Evolutionary conservation across 257 asterid genomes (phyloP), one percentile per base, ranked within the genome.

Genomic region (Solanum gandarillasii): DNA sequence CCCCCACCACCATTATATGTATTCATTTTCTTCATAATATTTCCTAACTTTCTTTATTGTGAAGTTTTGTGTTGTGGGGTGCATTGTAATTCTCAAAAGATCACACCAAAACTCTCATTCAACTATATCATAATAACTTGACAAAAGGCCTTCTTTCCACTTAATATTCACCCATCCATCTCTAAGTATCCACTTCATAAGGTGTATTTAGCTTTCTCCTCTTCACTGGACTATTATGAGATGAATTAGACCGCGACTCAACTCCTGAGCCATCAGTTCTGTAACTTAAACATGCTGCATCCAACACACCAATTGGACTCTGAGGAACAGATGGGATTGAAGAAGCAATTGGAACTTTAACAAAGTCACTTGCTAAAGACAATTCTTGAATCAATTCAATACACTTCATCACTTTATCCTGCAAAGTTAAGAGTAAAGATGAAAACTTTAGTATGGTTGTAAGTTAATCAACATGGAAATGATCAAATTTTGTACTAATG

Each of bases 261-360:
- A 87, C 90, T 79, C 88, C 85, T 32, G 88, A 73, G 29, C 87
- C 92, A 71, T 92, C 94, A 71, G 87, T 89, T 88, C 52, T 85
- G 83, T 83, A 92, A 87, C 94, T 89, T 87, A 90, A 86, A 85
- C 93, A 90, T 25, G 91, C 90, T 52, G 91, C 92, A 86, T 92
- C 93, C 86, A 92, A 90, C 87, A 90, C 91, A 52, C 91, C 94
- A 29, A 88, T 89, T 39, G 91, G 91, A 75, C 91, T 90, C 83
- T 87, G 90, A 85, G 92, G 92, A 76, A 84, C 87, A 9, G 87
- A 86, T 87, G 87, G 83, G 41, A 38, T 86, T n/a, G 83, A 84
- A 74, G 74, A 39, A 36, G 83, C 62, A 79, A 73, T 88, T 55
- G 89, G 90, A 87, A 27, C 52, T 86, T 39, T 76, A 68, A 39